Evolutionary conservation across 768 basidiomycete species (phyloP).

Genomic region (Daedaleopsis sinensis): DNA sequence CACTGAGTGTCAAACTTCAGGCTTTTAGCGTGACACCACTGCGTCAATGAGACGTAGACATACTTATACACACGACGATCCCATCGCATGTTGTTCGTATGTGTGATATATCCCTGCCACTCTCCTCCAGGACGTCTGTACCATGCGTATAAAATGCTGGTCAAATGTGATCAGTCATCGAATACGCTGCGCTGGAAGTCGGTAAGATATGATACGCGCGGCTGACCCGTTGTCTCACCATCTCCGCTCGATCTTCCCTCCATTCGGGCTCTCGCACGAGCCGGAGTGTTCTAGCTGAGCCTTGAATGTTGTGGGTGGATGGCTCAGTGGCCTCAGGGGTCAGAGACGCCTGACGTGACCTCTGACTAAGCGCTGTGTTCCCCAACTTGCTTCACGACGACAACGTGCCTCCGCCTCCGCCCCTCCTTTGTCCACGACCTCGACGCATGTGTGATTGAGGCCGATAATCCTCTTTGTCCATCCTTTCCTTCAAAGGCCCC

Average conservation of each 20-base stretch:
- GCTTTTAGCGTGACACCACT: no score
- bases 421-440: slow-evolving; percentile 21
- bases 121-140: no score
- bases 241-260: not conserved
- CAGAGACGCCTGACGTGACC: not conserved
- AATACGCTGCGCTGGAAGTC: no score
- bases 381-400: slow-evolving; percentile 20
- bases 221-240: no score
- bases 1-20: no score
- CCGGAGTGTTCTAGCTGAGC: not conserved
- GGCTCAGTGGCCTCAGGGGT: not conserved
- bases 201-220: no score
- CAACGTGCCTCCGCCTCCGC: slow-evolving; percentile 15
- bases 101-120: no score
- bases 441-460: slow-evolving; percentile 23
- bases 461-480: slow-evolving; percentile 22
- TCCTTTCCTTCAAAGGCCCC: slow-evolving; percentile 17
- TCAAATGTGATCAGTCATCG: no score
- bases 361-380: slow-evolving; percentile 19
- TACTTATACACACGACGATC: no score
- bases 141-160: no score
- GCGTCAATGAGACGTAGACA: no score
- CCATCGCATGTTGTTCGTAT: no score
- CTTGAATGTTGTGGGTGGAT: not conserved
- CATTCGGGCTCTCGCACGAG: not conserved